A percentile compares a stretch with the other conserved stretches of the same genome.
These are phyloP conservation scores for Scalesia atractyloides DNA, from an alignment of 129 eudicot species.

Conservation along the genomic window DNA sequence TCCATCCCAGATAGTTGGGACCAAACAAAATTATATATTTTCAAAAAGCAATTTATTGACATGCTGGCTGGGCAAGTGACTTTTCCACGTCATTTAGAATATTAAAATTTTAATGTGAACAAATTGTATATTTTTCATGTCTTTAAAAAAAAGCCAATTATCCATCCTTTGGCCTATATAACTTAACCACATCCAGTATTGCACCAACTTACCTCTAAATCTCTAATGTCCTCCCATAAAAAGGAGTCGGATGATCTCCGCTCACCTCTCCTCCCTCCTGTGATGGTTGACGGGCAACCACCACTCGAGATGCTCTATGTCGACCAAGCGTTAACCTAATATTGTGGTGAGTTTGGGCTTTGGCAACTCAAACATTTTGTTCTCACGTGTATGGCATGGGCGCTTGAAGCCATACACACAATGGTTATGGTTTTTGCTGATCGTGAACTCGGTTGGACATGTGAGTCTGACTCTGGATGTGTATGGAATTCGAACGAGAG, in stretches of 20 bases:
- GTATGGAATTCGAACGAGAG: constrained; percentile 27
- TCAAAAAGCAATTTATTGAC: too few species aligned
- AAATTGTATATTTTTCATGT: too few species aligned
- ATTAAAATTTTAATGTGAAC: too few species aligned
- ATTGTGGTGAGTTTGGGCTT: constrained; percentile 89
- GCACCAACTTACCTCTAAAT: neutral
- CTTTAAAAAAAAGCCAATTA: too few species aligned
- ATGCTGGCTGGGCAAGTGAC: too few species aligned
- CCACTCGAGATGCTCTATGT: constrained; percentile 44
- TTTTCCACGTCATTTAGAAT: too few species aligned
- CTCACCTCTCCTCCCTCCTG: constrained; percentile 43
- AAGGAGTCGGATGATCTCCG: constrained; percentile 34
- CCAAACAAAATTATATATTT: too few species aligned
- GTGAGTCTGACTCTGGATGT: constrained; percentile 30
- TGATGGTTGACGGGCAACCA: constrained; percentile 4
- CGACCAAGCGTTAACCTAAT: constrained; percentile 64
- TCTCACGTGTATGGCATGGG: constrained; percentile 74
- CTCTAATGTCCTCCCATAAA: constrained; percentile 11
- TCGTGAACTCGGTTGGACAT: constrained; percentile 76
- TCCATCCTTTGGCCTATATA: too few species aligned
- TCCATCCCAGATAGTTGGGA: too few species aligned
- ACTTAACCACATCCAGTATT: too few species aligned
- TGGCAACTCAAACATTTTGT: constrained; percentile 82
- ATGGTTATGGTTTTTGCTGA: constrained; percentile 93
- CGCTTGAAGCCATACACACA: constrained; percentile 72